A percentile compares a stretch with the other conserved stretches of the same genome.
Conservation (phyloP, 495 filamentous ascomycete species). For the Glutinoglossum americanum region DNA sequence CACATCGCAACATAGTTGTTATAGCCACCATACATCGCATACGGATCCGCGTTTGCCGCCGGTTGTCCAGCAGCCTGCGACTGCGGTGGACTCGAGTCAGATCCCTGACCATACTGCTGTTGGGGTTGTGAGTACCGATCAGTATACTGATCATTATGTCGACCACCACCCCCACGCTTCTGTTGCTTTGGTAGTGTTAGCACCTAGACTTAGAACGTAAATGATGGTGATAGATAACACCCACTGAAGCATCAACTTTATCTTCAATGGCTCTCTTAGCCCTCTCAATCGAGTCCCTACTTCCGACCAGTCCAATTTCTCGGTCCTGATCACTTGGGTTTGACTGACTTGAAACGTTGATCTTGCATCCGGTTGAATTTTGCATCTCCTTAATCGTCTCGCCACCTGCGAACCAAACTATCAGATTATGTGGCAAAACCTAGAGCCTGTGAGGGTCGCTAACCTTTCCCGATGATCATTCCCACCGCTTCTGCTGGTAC, state of each 20-base stretch:
- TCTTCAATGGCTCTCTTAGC: constrained; percentile 64
- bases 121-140: constrained; percentile 23
- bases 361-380: constrained; percentile 60
- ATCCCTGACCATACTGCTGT: constrained; percentile 11
- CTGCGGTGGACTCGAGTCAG: constrained; percentile 8
- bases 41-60: constrained; percentile 23
- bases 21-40: constrained; percentile 45
- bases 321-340: constrained; percentile 38
- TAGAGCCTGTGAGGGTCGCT: constrained; percentile 2
- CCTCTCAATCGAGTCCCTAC: constrained; percentile 42
- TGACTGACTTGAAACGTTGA: constrained; percentile 58
- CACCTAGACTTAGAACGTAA: not conserved
- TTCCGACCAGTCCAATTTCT: constrained; percentile 60
- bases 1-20: constrained; percentile 39
- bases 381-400: constrained; percentile 82
- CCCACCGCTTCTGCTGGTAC: constrained; percentile 73
- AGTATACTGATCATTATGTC: constrained; percentile 14
- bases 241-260: constrained; percentile 69
- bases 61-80: constrained; percentile 8
- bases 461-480: constrained; percentile 75
- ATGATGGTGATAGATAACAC: constrained; percentile 8
- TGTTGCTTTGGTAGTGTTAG: constrained; percentile 27
- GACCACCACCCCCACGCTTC: constrained; percentile 19
- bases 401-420: constrained; percentile 24
- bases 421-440: not conserved